Evolutionary conservation across 768 basidiomycete genomes (phyloP).

Genomic region (Kwoniella bestiolae): DNA sequence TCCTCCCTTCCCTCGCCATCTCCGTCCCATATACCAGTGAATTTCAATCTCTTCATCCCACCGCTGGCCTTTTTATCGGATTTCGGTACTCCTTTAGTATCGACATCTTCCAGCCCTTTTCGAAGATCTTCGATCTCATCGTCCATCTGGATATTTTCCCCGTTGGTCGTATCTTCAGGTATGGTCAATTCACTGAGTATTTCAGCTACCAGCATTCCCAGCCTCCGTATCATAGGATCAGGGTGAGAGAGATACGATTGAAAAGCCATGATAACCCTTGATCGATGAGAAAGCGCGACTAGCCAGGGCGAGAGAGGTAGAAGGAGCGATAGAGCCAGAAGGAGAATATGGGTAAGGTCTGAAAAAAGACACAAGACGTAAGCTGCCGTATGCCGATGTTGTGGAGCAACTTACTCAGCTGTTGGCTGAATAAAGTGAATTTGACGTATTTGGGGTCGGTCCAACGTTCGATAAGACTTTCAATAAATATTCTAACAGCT

Average conservation of each 20-base stretch:
- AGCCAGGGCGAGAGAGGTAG: slow-evolving; percentile 62
- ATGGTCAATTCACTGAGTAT: slow-evolving; percentile 58
- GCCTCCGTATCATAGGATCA: slow-evolving; percentile 74
- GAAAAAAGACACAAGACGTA: neutral
- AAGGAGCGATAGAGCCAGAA: slow-evolving; percentile 69
- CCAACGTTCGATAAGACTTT: slow-evolving; percentile 67
- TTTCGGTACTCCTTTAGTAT: slow-evolving; percentile 12
- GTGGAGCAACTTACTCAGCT: slow-evolving; percentile 67
- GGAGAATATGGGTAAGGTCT: slow-evolving; percentile 77
- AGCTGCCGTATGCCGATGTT: neutral
- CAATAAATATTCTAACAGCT: slow-evolving; percentile 50
- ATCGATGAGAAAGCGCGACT: slow-evolving; percentile 48
- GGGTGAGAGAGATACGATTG: slow-evolving; percentile 77
- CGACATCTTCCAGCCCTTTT: slow-evolving; percentile 45
- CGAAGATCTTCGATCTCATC: slow-evolving; percentile 45
- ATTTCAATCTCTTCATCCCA: slow-evolving; percentile 67
- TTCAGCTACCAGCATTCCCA: slow-evolving; percentile 93
- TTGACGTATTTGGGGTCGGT: slow-evolving; percentile 75
- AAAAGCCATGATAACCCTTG: slow-evolving; percentile 69
- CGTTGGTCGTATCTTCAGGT: slow-evolving; percentile 12
- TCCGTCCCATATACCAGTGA: slow-evolving; percentile 76
- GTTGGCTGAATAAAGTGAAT: slow-evolving; percentile 73
- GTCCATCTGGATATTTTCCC: slow-evolving; percentile 4
- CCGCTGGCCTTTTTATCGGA: neutral
- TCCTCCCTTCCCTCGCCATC: slow-evolving; percentile 69